Percentiles rank a stretch among this genome's conserved stretches.
Evolutionary conservation across 1,139 yeast genomes (phyloP).

Genomic region (Sugiyamaella japonica): DNA sequence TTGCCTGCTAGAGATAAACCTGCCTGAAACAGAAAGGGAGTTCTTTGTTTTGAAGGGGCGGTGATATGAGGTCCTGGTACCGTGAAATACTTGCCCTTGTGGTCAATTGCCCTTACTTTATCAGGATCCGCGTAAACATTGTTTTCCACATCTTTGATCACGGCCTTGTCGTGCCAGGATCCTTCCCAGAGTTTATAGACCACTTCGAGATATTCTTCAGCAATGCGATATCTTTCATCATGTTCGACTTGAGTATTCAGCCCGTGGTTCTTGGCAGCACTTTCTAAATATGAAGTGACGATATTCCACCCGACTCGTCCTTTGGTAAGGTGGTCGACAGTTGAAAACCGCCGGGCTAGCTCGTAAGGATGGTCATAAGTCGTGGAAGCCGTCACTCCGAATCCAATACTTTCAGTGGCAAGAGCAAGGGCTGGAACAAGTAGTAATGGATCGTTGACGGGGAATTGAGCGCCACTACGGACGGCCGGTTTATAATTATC

Average conservation of each 20-base stretch:
- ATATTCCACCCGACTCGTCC: slow-evolving; percentile 50
- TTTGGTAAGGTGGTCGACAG: slow-evolving; percentile 45
- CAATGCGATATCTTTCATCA: slow-evolving; percentile 44
- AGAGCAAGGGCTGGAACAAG: slow-evolving; percentile 45
- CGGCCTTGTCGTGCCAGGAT: slow-evolving; percentile 48
- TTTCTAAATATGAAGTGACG: slow-evolving; percentile 42
- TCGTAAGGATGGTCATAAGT: slow-evolving; percentile 47
- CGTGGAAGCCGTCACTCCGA: slow-evolving; percentile 47
- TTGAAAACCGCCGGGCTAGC: slow-evolving; percentile 45
- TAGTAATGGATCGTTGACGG: slow-evolving; percentile 44
- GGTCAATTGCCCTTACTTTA: slow-evolving; percentile 42
- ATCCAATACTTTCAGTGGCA: slow-evolving; percentile 43
- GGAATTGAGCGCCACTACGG: slow-evolving; percentile 44
- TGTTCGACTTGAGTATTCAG: slow-evolving; percentile 39
- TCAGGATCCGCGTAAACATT: slow-evolving; percentile 42
- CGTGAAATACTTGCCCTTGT: slow-evolving; percentile 43
- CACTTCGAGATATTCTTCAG: slow-evolving; percentile 45
- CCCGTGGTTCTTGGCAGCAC: slow-evolving; percentile 40
- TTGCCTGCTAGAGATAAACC: slow-evolving; percentile 51
- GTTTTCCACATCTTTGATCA: slow-evolving; percentile 35
- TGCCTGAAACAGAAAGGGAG: slow-evolving; percentile 50
- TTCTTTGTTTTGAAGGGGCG: slow-evolving; percentile 46
- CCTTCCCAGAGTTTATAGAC: slow-evolving; percentile 43
- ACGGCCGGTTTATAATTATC: slow-evolving; percentile 40
- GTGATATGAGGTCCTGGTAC: slow-evolving; percentile 45